Conservation (phyloP, 192 early-diverging fungal genomes). For the Linnemannia zychae region DNA sequence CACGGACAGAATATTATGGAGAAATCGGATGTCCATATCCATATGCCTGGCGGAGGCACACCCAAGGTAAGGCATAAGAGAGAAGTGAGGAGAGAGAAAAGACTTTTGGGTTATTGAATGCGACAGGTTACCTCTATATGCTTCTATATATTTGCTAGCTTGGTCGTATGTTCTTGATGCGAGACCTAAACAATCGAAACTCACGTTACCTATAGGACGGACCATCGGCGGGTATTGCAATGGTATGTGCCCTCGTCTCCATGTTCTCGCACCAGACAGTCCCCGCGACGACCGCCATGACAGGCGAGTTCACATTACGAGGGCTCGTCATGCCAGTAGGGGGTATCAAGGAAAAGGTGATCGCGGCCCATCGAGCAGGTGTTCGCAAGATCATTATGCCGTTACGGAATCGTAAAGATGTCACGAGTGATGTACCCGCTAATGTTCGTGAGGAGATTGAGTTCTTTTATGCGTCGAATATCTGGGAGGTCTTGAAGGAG, state of each 20-base stretch:
- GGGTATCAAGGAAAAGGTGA: slow-evolving; percentile 87
- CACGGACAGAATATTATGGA: slow-evolving; percentile 61
- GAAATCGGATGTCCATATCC: slow-evolving; percentile 81
- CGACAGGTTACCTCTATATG: background rate
- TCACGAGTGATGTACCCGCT: slow-evolving; percentile 73
- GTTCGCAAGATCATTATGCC: slow-evolving; percentile 79
- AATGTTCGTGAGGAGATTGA: slow-evolving; percentile 73
- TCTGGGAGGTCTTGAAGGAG: slow-evolving; percentile 73
- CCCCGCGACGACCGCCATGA: slow-evolving; percentile 74
- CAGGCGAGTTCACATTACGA: slow-evolving; percentile 85
- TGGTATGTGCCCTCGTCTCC: slow-evolving; percentile 84
- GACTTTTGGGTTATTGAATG: background rate
- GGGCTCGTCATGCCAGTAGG: slow-evolving; percentile 86
- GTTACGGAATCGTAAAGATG: slow-evolving; percentile 74
- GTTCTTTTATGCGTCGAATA: slow-evolving; percentile 71
- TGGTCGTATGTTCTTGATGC: background rate
- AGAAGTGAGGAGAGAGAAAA: too few relatives aligned
- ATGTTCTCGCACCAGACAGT: slow-evolving; percentile 71
- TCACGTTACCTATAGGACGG: slow-evolving; percentile 66
- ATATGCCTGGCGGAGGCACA: slow-evolving; percentile 81
- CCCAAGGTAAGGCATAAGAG: slow-evolving; percentile 61
- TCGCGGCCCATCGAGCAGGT: slow-evolving; percentile 82
- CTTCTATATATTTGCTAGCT: too few relatives aligned
- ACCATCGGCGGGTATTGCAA: slow-evolving; percentile 74
- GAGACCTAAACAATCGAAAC: background rate